Evolutionary conservation across 2,329 filamentous ascomycete species (phyloP).

Genomic region (Pseudogymnoascus sp.): DNA sequence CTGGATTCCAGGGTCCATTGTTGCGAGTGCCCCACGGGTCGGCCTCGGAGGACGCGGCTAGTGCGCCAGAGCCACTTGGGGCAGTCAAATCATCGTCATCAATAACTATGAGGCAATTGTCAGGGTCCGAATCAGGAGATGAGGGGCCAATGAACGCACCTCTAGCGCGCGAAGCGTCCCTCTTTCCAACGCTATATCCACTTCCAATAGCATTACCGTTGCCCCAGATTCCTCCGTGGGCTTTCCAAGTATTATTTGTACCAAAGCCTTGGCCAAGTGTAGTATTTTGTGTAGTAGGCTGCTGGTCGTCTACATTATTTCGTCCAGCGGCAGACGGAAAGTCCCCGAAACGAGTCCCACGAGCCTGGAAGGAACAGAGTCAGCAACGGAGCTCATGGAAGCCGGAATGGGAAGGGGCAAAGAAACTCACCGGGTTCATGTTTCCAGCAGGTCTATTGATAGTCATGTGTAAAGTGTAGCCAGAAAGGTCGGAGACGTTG

Average conservation of each 20-base stretch:
- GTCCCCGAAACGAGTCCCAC: conserved; percentile 29
- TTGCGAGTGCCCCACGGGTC: conserved; percentile 49
- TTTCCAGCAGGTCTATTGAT: conserved; percentile 26
- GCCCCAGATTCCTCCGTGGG: conserved; percentile 42
- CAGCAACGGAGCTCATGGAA: conserved; percentile 13
- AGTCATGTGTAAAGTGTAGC: conserved; percentile 27
- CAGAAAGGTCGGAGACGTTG: not conserved
- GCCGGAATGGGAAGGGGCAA: conserved; percentile 24
- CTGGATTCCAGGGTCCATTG: conserved; percentile 49
- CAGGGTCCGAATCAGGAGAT: conserved; percentile 17
- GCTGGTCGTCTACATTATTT: conserved; percentile 23
- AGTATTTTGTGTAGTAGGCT: conserved; percentile 30
- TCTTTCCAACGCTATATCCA: conserved; percentile 37
- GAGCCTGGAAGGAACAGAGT: conserved; percentile 20
- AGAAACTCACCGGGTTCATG: conserved; percentile 34
- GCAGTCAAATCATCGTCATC: conserved; percentile 38
- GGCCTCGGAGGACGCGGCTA: conserved; percentile 60
- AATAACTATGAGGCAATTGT: conserved; percentile 25
- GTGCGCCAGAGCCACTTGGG: conserved; percentile 60
- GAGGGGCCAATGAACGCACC: conserved; percentile 33
- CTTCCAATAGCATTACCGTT: conserved; percentile 34
- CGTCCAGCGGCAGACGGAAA: conserved; percentile 28
- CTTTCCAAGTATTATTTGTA: conserved; percentile 27
- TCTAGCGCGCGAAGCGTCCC: conserved; percentile 37
- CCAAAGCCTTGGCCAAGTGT: conserved; percentile 36